A percentile compares a stretch with the other conserved stretches of the same genome.
Conservation (phyloP, 805 yeast genomes). For the Hanseniaspora hatyaiensis region DNA sequence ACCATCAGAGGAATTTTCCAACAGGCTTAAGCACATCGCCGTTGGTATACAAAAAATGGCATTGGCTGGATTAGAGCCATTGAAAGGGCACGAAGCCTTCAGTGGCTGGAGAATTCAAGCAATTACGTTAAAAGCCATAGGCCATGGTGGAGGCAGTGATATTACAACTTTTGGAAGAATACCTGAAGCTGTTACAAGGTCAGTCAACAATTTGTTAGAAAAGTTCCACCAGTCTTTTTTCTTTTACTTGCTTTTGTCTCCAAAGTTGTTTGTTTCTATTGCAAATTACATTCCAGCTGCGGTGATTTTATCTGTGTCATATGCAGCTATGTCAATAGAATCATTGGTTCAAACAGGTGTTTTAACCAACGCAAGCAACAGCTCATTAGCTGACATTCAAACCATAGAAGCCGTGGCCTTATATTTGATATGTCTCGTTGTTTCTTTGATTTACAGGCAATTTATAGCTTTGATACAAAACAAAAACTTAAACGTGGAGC, state of each 20-base stretch:
- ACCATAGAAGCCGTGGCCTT: conserved; percentile 21
- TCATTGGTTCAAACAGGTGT: conserved; percentile 35
- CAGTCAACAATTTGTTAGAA: conserved; percentile 83
- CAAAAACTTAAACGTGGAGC: conserved; percentile 16
- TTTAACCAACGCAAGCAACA: conserved; percentile 12
- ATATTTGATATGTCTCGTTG: conserved; percentile 28
- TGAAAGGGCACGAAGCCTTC: conserved; percentile 75
- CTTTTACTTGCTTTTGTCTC: conserved; percentile 73
- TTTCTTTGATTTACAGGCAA: conserved; percentile 21
- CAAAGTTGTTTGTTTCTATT: conserved; percentile 74
- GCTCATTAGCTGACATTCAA: conserved; percentile 17
- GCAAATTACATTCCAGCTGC: conserved; percentile 89
- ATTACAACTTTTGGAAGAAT: conserved; percentile 86
- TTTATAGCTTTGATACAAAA: conserved; percentile 4
- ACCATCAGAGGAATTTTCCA: conserved; percentile 35
- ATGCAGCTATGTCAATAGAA: conserved; percentile 56
- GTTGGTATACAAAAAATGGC: conserved; percentile 61
- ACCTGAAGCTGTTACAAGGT: conserved; percentile 73
- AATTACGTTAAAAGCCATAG: conserved; percentile 61
- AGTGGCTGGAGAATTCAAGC: conserved; percentile 96
- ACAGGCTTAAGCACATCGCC: conserved; percentile 47
- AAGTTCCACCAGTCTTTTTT: conserved; percentile 96
- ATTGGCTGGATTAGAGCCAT: conserved; percentile 51
- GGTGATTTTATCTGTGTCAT: conserved; percentile 54
- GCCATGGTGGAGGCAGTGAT: conserved; percentile 49